Conservation (phyloP, 1,139 yeast species). For the Yamadazyma mexicana region DNA sequence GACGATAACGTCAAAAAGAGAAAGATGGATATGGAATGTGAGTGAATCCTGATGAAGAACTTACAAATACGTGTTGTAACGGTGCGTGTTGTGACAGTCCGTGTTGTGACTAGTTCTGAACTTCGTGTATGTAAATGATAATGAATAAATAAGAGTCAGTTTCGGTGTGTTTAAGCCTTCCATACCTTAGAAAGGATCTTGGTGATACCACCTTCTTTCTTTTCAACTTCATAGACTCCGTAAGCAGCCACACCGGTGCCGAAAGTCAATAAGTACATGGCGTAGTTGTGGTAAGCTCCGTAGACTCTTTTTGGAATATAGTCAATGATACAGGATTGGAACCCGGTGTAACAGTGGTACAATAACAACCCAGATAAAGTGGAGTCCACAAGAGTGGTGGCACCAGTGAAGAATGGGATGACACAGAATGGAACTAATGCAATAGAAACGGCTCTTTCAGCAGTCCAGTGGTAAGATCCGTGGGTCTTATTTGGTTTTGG, state of each 20-base stretch:
- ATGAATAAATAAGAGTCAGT: slow-evolving; percentile 9
- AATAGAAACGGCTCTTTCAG: slow-evolving; percentile 68
- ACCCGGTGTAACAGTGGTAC: slow-evolving; percentile 77
- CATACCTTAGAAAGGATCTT: slow-evolving; percentile 37
- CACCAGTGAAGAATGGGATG: slow-evolving; percentile 70
- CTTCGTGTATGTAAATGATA: slow-evolving; percentile 1
- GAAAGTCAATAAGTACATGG: slow-evolving; percentile 61
- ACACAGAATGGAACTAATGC: slow-evolving; percentile 74
- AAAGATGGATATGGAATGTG: slow-evolving; percentile 3
- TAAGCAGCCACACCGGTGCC: slow-evolving; percentile 75
- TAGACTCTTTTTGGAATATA: slow-evolving; percentile 85
- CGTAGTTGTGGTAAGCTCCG: slow-evolving; percentile 66
- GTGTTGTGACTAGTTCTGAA: neutral
- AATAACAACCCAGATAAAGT: slow-evolving; percentile 61
- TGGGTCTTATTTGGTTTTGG: slow-evolving; percentile 64
- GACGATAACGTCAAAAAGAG: slow-evolving; percentile 5
- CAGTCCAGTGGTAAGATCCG: slow-evolving; percentile 89
- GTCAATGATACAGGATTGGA: slow-evolving; percentile 84
- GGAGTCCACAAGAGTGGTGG: slow-evolving; percentile 73
- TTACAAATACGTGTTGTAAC: too few species aligned
- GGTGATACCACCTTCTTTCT: slow-evolving; percentile 50
- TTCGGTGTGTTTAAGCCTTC: slow-evolving; percentile 28
- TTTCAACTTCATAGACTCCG: slow-evolving; percentile 83
- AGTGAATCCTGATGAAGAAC: too few species aligned
- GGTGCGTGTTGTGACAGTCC: too few species aligned